Conservation (phyloP, 495 filamentous ascomycete species). For the Penicillium atrosanguineum region DNA sequence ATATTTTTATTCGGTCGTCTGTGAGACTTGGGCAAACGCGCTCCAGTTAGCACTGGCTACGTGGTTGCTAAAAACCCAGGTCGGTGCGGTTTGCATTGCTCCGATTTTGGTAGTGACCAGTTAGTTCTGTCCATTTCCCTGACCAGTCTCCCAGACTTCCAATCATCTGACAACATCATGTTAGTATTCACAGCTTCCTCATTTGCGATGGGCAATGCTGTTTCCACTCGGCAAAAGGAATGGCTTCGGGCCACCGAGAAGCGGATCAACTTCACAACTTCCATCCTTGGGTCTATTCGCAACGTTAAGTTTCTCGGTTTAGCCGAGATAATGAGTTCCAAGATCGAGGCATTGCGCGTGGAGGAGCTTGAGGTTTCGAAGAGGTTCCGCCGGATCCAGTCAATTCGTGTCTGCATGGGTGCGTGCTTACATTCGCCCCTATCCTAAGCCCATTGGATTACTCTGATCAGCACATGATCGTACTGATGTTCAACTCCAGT, state of each 20-base stretch:
- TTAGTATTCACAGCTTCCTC: conserved; percentile 6
- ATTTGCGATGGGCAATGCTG: conserved; percentile 42
- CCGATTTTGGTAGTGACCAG: conserved; percentile 32
- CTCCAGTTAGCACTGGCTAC: conserved; percentile 57
- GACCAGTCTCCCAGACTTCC: too few species aligned
- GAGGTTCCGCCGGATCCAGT: too few species aligned
- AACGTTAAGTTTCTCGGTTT: conserved; percentile 20
- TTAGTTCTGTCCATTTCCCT: too few species aligned
- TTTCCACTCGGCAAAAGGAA: conserved; percentile 40
- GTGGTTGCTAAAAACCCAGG: conserved; percentile 46
- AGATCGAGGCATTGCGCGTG: too few species aligned
- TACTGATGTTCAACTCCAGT: too few species aligned
- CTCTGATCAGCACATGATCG: too few species aligned
- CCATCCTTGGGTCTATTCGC: conserved; percentile 17
- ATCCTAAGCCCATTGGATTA: too few species aligned
- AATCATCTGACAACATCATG: neutral
- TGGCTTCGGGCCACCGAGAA: conserved; percentile 54
- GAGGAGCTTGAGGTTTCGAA: too few species aligned
- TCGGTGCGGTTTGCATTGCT: conserved; percentile 43
- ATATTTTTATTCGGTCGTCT: conserved; percentile 37
- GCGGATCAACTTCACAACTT: conserved; percentile 46
- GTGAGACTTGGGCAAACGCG: conserved; percentile 53
- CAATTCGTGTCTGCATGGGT: too few species aligned
- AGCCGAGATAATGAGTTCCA: conserved; percentile 2
- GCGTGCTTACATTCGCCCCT: too few species aligned